Percentiles rank a stretch among this genome's conserved stretches.
Evolutionary conservation across 2,329 filamentous ascomycete genomes (phyloP).

Genomic region (Cordyceps farinosa): DNA sequence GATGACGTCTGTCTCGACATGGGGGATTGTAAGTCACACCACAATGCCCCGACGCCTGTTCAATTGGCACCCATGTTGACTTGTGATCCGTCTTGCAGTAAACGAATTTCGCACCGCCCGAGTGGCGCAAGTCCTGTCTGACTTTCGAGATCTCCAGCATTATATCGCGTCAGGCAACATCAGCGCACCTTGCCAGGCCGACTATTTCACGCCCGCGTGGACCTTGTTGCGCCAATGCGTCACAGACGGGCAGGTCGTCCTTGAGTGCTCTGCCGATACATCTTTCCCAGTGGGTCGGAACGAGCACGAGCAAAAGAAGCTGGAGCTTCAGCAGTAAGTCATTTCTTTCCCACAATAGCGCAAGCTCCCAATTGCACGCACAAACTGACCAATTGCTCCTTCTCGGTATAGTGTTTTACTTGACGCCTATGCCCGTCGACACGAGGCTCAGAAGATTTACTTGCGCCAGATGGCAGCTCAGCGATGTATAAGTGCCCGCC

Average conservation of each 20-base stretch:
- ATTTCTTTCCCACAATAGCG: neutral
- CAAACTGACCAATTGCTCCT: neutral
- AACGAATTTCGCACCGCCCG: slow-evolving; percentile 58
- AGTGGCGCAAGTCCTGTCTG: slow-evolving; percentile 59
- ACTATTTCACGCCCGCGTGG: slow-evolving; percentile 64
- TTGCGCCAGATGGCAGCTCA: slow-evolving; percentile 58
- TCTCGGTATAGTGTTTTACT: slow-evolving; percentile 46
- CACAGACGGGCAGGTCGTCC: slow-evolving; percentile 60
- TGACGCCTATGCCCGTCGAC: slow-evolving; percentile 58
- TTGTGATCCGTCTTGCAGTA: slow-evolving; percentile 38
- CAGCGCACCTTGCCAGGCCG: slow-evolving; percentile 52
- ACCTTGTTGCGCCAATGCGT: slow-evolving; percentile 58
- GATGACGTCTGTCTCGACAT: neutral
- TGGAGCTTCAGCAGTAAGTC: slow-evolving; percentile 59
- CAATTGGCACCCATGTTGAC: neutral
- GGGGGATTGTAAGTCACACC: slow-evolving; percentile 5
- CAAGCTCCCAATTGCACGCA: neutral
- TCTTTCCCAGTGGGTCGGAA: slow-evolving; percentile 51
- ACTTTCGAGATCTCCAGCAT: slow-evolving; percentile 60
- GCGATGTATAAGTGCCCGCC: slow-evolving; percentile 55
- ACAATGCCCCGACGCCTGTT: neutral
- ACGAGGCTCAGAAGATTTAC: slow-evolving; percentile 63
- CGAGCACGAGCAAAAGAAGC: slow-evolving; percentile 57
- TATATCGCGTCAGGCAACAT: slow-evolving; percentile 56
- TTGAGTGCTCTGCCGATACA: slow-evolving; percentile 61